Evolutionary conservation across 495 filamentous ascomycete genomes (phyloP).

Genomic region (Aspergillus nanangensis): DNA sequence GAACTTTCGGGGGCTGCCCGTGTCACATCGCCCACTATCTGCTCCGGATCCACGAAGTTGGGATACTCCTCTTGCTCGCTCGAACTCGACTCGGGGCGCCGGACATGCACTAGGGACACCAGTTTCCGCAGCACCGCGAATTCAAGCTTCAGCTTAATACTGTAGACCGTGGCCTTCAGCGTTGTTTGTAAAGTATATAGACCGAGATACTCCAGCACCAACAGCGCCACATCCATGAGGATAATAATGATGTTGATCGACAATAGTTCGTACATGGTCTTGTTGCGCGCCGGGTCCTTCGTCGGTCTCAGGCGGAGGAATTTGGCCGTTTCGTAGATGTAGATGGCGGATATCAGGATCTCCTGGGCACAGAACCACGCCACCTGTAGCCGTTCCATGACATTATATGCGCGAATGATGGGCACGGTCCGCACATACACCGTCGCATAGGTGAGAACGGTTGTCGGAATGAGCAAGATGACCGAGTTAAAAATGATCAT

Average conservation of each 20-base stretch:
- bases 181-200: conserved; percentile 51
- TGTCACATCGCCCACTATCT: conserved; percentile 34
- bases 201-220: conserved; percentile 50
- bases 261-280: conserved; percentile 49
- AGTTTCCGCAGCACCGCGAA: conserved; percentile 51
- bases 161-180: conserved; percentile 54
- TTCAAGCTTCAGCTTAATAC: conserved; percentile 61
- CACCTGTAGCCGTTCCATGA: conserved; percentile 57
- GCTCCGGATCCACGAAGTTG: conserved; percentile 33
- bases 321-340: conserved; percentile 48
- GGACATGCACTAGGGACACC: conserved; percentile 29
- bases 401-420: conserved; percentile 41
- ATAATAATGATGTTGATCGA: conserved; percentile 54
- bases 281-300: conserved; percentile 33
- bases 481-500: conserved; percentile 55
- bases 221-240: conserved; percentile 48
- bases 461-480: conserved; percentile 45
- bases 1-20: conserved; percentile 25
- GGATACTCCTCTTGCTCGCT: conserved; percentile 33
- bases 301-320: conserved; percentile 38
- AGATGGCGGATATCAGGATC: conserved; percentile 51
- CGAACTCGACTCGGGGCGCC: conserved; percentile 28
- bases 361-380: conserved; percentile 58
- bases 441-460: conserved; percentile 49
- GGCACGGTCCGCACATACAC: conserved; percentile 19